Percentiles rank a stretch among this genome's conserved stretches.
These are phyloP conservation scores for Hygrophorus russula DNA, from an alignment of 768 basidiomycete genomes.

Conservation along the genomic window DNA sequence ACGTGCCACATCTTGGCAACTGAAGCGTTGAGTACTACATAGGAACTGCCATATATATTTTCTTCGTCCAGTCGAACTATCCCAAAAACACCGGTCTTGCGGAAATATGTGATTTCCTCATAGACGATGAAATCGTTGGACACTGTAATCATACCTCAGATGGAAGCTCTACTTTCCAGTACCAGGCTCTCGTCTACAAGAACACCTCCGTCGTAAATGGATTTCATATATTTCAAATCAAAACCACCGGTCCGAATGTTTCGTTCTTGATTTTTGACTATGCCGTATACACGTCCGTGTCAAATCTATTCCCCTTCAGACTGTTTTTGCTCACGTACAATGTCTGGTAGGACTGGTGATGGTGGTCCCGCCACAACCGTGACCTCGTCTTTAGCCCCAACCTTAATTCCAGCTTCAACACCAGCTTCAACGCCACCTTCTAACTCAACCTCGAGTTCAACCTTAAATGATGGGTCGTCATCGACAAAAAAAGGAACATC, in stretches of 20 bases:
- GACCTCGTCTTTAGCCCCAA: no score
- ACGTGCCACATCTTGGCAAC: not conserved
- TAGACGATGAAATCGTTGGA: conserved; percentile 8
- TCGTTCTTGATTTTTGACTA: conserved; percentile 12
- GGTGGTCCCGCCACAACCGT: no score
- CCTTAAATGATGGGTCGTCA: no score
- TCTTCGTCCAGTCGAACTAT: conserved; percentile 12
- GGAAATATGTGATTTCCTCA: conserved; percentile 8
- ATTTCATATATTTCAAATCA: conserved; percentile 9
- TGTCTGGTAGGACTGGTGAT: no score
- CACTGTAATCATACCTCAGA: conserved; percentile 10
- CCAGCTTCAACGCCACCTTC: no score
- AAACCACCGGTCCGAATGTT: conserved; percentile 9
- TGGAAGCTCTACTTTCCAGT: conserved; percentile 5
- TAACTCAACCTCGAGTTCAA: no score
- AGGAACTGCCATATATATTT: conserved; percentile 13
- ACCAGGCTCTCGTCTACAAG: conserved; percentile 9
- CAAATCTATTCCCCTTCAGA: no score
- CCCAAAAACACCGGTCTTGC: not conserved
- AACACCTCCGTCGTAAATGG: conserved; percentile 6
- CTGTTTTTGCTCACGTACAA: no score
- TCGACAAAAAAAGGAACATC: not conserved
- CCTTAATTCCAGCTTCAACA: no score
- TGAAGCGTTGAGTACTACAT: not conserved
- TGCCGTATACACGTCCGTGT: conserved; percentile 12